Evolutionary conservation across 495 filamentous ascomycete genomes (phyloP), one percentile per base, ranked within the genome.

Genomic region (Annulohypoxylon bovei): DNA sequence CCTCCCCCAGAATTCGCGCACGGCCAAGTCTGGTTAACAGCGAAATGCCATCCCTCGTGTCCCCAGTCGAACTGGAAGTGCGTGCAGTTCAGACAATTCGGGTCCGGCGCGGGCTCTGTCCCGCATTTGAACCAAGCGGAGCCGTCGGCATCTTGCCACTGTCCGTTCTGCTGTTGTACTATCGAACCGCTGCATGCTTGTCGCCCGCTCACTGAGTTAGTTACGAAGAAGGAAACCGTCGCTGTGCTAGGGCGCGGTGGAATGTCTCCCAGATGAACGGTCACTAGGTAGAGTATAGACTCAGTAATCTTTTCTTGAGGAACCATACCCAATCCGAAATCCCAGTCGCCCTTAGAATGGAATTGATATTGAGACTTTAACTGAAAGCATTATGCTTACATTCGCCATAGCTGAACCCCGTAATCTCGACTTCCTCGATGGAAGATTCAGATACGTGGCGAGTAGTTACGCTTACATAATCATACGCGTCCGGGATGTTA

Each of bases 61-160:
- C 64, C 64, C 64, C 64, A 67, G 5, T 47, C 64, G 28, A 55
- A 68, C n/a, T 67, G 65, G 22, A 54, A 67, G 9, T 61, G 64
- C 18, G 64, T 67, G 35, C 64, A 67, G 18, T 67, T 52, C 55
- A 22, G 53, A 37, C 56, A 67, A 0, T 47, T 42, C 12, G 64
- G 64, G 25, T 67, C 64, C 18, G 56, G 65, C 6, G 55, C 30
- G 28, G 11, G 37, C n/a, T 55, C 37, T 14, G 56, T 39, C n/a
- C 57, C 65, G 28, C 65, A 55, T 30, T 56, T 62, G 27, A 62
- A 68, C 65, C 65, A 68, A 23, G 4, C 12, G 23, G 30, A 39
- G 28, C 65, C 65, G 9, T 62, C 57, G 4, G 46, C 46, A 47
- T 68, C 65, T 49, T 55, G 57, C 65, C 65, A 68, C 23, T 62